A percentile compares a stretch with the other conserved stretches of the same genome.
Conservation (phyloP, 2,329 filamentous ascomycete species). For the Fusarium graminum region DNA sequence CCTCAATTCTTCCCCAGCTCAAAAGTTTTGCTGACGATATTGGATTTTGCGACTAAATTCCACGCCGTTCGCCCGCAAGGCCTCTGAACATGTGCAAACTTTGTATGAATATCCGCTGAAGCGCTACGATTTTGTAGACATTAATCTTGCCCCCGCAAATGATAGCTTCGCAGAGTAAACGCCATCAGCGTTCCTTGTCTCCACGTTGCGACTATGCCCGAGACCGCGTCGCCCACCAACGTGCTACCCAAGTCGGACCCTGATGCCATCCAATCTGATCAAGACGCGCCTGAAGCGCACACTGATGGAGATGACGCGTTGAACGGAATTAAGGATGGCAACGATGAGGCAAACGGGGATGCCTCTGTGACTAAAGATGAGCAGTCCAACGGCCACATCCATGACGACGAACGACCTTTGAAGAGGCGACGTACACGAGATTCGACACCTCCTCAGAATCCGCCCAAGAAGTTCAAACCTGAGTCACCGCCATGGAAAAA, state of each 20-base stretch:
- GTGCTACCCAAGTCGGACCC: conserved; percentile 51
- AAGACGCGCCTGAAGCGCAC: conserved; percentile 40
- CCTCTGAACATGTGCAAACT: conserved; percentile 69
- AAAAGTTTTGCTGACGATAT: conserved; percentile 66
- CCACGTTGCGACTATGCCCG: conserved; percentile 67
- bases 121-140: conserved; percentile 65
- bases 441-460: conserved; percentile 58
- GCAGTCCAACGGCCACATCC: conserved; percentile 56
- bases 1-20: conserved; percentile 51
- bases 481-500: conserved; percentile 95
- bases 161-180: conserved; percentile 68
- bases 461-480: conserved; percentile 58
- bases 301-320: conserved; percentile 40
- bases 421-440: conserved; percentile 75
- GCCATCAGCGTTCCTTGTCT: conserved; percentile 60
- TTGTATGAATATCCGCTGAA: conserved; percentile 61
- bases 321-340: conserved; percentile 29
- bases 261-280: conserved; percentile 46
- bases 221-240: conserved; percentile 69
- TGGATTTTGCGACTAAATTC: conserved; percentile 59
- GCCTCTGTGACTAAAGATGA: conserved; percentile 50
- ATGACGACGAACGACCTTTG: conserved; percentile 63
- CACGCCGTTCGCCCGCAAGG: conserved; percentile 61
- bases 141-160: conserved; percentile 69
- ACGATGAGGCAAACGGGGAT: conserved; percentile 44